phyloP scores from a whole-genome alignment of 495 filamentous ascomycete species.

The Podospora tetraspora region DNA sequence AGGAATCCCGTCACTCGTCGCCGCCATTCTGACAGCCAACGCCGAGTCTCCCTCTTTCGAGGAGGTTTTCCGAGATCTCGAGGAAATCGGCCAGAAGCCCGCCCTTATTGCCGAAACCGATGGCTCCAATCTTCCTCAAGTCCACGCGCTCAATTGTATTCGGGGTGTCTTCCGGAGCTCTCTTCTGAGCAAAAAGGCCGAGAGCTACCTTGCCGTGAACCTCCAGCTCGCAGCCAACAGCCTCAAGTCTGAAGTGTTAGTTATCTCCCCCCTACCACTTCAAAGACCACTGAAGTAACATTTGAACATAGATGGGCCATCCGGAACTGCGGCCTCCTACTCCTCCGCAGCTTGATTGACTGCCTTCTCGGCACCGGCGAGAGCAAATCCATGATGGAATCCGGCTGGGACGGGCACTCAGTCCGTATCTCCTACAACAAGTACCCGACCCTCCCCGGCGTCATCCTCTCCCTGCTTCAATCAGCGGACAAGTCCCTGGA shows the following conservation, averaged over 20 bases:
- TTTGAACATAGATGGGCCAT: conserved; percentile 68
- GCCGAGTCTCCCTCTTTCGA: conserved; percentile 44
- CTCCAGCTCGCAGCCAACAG: conserved; percentile 69
- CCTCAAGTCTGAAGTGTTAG: conserved; percentile 60
- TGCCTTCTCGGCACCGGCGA: conserved; percentile 65
- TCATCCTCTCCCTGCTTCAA: conserved; percentile 62
- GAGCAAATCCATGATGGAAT: conserved; percentile 44
- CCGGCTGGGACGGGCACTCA: conserved; percentile 47
- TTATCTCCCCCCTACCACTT: conserved; percentile 13
- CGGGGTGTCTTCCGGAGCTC: conserved; percentile 82
- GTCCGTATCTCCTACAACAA: conserved; percentile 59
- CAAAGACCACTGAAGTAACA: conserved; percentile 12
- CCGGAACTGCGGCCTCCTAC: conserved; percentile 84
- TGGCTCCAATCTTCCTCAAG: conserved; percentile 71
- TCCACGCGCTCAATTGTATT: conserved; percentile 88
- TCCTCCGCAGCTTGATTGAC: conserved; percentile 77
- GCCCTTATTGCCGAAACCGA: conserved; percentile 49
- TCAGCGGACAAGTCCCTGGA: conserved; percentile 36
- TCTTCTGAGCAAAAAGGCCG: conserved; percentile 56
- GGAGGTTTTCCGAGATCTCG: conserved; percentile 46
- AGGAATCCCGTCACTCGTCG: conserved; percentile 79
- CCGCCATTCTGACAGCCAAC: conserved; percentile 63
- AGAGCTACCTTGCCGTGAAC: conserved; percentile 62
- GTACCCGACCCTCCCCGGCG: conserved; percentile 62
- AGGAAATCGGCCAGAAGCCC: conserved; percentile 51